phyloP scores from a whole-genome alignment of 2,329 filamentous ascomycete genomes.

The Ceratocystiopsis brevicomis region DNA sequence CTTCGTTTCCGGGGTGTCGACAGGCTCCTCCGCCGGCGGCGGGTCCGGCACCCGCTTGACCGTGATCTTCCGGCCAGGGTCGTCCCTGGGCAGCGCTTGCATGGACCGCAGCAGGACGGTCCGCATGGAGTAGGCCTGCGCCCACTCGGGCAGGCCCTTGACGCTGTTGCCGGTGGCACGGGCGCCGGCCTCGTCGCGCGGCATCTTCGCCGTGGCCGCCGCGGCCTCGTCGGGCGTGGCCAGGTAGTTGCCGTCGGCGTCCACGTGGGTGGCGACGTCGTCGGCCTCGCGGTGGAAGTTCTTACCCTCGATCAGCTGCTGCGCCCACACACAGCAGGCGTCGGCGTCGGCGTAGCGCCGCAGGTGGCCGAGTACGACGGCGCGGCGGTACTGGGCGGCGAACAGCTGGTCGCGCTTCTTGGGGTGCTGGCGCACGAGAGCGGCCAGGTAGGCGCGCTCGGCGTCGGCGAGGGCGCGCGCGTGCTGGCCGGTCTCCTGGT shows the following conservation, averaged over 20 bases:
- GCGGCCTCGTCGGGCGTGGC: slow-evolving; percentile 18
- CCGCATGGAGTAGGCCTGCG: slow-evolving; percentile 26
- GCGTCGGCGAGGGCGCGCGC: slow-evolving; percentile 51
- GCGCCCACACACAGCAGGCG: slow-evolving; percentile 44
- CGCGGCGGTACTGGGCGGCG: slow-evolving; percentile 66
- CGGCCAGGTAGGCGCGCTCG: slow-evolving; percentile 43
- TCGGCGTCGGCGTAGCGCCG: slow-evolving; percentile 57
- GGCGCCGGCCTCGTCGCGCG: slow-evolving; percentile 2
- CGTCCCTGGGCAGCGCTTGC: slow-evolving; percentile 24
- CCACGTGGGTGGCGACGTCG: slow-evolving; percentile 19
- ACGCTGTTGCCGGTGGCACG: background rate
- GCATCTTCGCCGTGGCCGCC: slow-evolving; percentile 7
- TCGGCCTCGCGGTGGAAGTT: slow-evolving; percentile 17
- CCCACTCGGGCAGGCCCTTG: slow-evolving; percentile 14
- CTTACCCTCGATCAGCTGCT: slow-evolving; percentile 22
- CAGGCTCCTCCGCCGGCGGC: background rate
- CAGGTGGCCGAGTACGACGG: slow-evolving; percentile 51
- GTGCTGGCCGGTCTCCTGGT: slow-evolving; percentile 43
- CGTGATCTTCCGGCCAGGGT: slow-evolving; percentile 27
- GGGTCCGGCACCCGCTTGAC: slow-evolving; percentile 16
- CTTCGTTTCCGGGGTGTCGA: background rate
- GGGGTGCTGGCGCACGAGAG: slow-evolving; percentile 44
- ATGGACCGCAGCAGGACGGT: slow-evolving; percentile 27
- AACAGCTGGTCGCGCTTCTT: slow-evolving; percentile 47
- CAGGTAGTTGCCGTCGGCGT: slow-evolving; percentile 29